A percentile compares a stretch with the other conserved stretches of the same genome.
phyloP scores from a whole-genome alignment of 768 basidiomycete genomes.

The Russula dissimulans region DNA sequence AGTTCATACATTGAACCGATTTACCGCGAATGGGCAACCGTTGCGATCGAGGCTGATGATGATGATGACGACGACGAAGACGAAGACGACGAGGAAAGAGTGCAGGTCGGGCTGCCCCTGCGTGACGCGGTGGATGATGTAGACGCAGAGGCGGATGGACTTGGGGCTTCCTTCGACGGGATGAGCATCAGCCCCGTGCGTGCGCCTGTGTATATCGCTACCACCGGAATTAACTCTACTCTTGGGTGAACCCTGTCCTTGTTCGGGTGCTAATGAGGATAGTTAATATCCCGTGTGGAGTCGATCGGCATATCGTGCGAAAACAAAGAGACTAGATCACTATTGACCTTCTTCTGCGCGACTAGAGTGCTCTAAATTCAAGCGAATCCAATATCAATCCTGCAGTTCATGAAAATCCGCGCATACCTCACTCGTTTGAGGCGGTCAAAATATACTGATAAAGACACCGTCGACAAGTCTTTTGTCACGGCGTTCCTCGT shows the following conservation, averaged over 20 bases:
- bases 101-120: conserved; percentile 24
- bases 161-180: conserved; percentile 61
- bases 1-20: conserved; percentile 67
- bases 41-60: conserved; percentile 60
- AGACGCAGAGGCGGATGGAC: conserved; percentile 35
- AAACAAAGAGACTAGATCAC: not conserved
- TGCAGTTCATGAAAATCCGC: not conserved
- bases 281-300: not conserved
- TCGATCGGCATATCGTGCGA: too few relatives aligned
- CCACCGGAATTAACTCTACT: not conserved
- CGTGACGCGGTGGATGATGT: not conserved
- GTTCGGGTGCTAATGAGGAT: not conserved
- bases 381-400: too few relatives aligned
- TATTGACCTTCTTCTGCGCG: not conserved
- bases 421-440: not conserved
- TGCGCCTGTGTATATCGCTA: not conserved
- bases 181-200: conserved; percentile 74
- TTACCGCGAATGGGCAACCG: conserved; percentile 85
- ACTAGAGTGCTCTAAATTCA: not conserved
- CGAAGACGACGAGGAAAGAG: conserved; percentile 38
- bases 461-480: not conserved
- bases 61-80: conserved; percentile 57
- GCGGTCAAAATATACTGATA: too few relatives aligned
- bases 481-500: not conserved
- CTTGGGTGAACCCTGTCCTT: not conserved